These are phyloP conservation scores for Nakataea oryzae DNA, from an alignment of 2,329 filamentous ascomycete genomes.

Conservation along the genomic window DNA sequence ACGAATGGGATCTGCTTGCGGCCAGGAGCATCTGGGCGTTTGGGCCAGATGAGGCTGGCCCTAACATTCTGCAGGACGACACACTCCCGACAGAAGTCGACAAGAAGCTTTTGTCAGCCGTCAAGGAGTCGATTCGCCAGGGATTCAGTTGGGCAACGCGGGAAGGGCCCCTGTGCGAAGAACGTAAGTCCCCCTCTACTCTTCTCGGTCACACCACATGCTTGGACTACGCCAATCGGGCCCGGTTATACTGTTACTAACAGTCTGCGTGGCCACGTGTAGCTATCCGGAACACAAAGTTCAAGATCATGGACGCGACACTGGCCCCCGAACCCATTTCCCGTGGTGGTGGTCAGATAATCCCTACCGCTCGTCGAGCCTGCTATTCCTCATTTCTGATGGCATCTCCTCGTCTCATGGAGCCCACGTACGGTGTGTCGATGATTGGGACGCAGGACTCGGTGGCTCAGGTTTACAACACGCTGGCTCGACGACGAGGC, in stretches of 20 bases:
- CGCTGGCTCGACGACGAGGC: slow-evolving; percentile 76
- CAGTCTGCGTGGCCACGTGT: slow-evolving; percentile 6
- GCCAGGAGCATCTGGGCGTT: slow-evolving; percentile 97
- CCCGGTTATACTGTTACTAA: not conserved
- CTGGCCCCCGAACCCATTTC: slow-evolving; percentile 87
- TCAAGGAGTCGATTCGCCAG: slow-evolving; percentile 87
- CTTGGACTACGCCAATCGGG: not conserved
- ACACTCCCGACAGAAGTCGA: slow-evolving; percentile 91
- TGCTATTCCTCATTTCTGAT: slow-evolving; percentile 96
- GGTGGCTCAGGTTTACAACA: slow-evolving; percentile 82
- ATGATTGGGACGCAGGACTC: slow-evolving; percentile 90
- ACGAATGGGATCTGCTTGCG: slow-evolving; percentile 92
- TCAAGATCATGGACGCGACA: slow-evolving; percentile 85
- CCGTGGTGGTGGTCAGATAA: slow-evolving; percentile 92
- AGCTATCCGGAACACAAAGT: slow-evolving; percentile 96
- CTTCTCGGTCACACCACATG: not conserved
- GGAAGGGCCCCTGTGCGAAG: slow-evolving; percentile 94
- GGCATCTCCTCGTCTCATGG: slow-evolving; percentile 93
- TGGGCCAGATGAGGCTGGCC: slow-evolving; percentile 86
- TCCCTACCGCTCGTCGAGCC: slow-evolving; percentile 83
- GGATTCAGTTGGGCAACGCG: slow-evolving; percentile 94
- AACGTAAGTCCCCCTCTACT: slow-evolving; percentile 51
- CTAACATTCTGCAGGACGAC: slow-evolving; percentile 95
- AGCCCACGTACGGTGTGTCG: slow-evolving; percentile 84
- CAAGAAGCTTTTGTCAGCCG: slow-evolving; percentile 76